Evolutionary conservation across 2,329 filamentous ascomycete genomes (phyloP).

Genomic region (Harringtonia aguacate): DNA sequence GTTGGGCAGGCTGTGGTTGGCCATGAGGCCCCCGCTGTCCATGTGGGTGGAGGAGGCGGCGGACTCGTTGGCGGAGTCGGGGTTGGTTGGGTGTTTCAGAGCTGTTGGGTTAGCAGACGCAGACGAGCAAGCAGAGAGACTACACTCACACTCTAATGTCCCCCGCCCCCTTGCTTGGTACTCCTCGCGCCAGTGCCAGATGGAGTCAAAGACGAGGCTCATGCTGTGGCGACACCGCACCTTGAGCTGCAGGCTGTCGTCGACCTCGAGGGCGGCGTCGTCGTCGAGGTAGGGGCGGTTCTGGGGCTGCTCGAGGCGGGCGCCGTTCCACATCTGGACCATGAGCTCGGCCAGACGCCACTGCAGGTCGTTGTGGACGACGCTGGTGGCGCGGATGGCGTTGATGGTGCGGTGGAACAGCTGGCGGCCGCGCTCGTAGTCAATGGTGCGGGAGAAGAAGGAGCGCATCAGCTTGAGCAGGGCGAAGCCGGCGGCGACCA

Average conservation of each 20-base stretch:
- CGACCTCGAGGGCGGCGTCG: conserved; percentile 41
- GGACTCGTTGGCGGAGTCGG: conserved; percentile 66
- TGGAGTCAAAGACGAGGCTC: conserved; percentile 75
- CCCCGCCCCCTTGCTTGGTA: conserved; percentile 62
- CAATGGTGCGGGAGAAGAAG: conserved; percentile 62
- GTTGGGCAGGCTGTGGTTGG: conserved; percentile 35
- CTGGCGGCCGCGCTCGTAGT: conserved; percentile 54
- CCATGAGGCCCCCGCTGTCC: conserved; percentile 46
- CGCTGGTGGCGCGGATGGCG: conserved; percentile 61
- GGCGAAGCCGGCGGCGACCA: conserved; percentile 69
- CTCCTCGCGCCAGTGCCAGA: conserved; percentile 78
- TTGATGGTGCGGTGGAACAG: conserved; percentile 63
- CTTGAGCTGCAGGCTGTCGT: conserved; percentile 67
- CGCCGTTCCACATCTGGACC: conserved; percentile 75
- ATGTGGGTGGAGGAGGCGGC: conserved; percentile 57
- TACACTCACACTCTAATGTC: conserved; percentile 55
- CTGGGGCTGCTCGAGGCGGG: conserved; percentile 36
- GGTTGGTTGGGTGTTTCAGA: conserved; percentile 77
- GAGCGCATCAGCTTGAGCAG: conserved; percentile 70
- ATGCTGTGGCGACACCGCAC: conserved; percentile 78
- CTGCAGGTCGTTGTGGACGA: conserved; percentile 67
- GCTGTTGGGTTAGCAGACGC: conserved; percentile 29
- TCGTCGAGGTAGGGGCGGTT: conserved; percentile 36
- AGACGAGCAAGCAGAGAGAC: background rate
- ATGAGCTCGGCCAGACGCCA: conserved; percentile 76